Percentiles rank a stretch among this genome's conserved stretches.
phyloP scores from a whole-genome alignment of 1,284 basidiomycete genomes.

The Rhizoctonia solani region DNA sequence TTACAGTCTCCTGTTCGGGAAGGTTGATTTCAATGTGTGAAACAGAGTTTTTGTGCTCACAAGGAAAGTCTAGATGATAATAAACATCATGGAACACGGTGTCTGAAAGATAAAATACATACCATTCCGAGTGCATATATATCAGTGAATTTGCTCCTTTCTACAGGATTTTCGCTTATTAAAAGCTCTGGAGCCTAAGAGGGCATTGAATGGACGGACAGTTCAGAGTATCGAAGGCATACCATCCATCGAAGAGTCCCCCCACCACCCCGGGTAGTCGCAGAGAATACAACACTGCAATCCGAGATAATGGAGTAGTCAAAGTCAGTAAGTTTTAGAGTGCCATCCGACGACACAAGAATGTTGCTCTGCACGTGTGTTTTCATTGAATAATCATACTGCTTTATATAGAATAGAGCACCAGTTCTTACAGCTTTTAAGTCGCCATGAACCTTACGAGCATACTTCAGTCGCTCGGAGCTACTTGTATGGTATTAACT shows the following conservation, averaged over 20 bases:
- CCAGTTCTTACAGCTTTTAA: too few relatives aligned
- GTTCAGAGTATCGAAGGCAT: background rate
- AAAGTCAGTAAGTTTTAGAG: background rate
- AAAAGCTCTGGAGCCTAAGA: background rate
- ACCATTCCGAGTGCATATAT: slow-evolving; percentile 5
- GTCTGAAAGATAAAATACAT: background rate
- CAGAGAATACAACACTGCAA: background rate
- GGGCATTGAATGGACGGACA: background rate
- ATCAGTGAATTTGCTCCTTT: background rate
- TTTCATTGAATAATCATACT: too few relatives aligned
- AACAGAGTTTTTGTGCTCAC: background rate
- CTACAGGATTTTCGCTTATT: background rate
- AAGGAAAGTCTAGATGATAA: background rate
- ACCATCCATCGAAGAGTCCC: background rate
- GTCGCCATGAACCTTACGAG: too few relatives aligned
- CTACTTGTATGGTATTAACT: too few relatives aligned
- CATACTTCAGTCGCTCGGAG: too few relatives aligned
- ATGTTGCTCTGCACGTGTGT: background rate
- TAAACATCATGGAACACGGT: background rate
- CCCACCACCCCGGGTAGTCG: background rate
- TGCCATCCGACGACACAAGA: background rate
- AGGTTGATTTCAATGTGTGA: background rate
- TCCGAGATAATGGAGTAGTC: background rate
- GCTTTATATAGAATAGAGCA: too few relatives aligned
- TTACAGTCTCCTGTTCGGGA: background rate